These are phyloP conservation scores for Coemansia sp. DNA, from an alignment of 192 early-diverging fungal species.

Conservation along the genomic window DNA sequence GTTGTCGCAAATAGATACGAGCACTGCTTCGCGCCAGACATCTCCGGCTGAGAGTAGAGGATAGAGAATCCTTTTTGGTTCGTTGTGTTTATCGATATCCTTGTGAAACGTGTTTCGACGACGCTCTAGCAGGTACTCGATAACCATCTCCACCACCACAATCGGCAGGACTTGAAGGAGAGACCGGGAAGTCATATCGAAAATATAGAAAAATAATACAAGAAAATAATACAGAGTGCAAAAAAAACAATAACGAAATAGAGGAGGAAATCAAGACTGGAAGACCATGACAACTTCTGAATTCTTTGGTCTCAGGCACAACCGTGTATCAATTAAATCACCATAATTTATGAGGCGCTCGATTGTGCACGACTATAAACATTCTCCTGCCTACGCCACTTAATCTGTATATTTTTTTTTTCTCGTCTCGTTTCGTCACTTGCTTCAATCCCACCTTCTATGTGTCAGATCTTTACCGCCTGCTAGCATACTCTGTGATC, in stretches of 20 bases:
- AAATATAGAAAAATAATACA: not conserved
- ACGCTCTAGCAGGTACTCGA: not conserved
- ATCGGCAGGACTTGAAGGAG: not conserved
- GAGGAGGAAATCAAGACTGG: not conserved
- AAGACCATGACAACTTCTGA: not conserved
- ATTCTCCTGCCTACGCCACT: not conserved
- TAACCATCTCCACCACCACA: not conserved
- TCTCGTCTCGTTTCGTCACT: not conserved
- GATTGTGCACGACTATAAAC: not conserved
- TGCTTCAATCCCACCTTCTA: not conserved
- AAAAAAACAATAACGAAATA: not conserved
- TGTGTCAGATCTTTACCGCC: not conserved
- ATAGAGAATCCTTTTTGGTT: not conserved
- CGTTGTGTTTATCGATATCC: not conserved
- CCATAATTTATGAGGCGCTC: not conserved
- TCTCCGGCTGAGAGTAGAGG: not conserved
- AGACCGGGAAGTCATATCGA: not conserved
- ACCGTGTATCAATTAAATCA: not conserved
- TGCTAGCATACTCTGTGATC: slow-evolving; percentile 12
- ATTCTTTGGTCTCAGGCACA: not conserved
- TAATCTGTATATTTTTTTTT: not conserved
- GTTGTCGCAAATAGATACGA: not conserved
- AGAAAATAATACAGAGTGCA: not conserved
- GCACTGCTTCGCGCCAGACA: not conserved
- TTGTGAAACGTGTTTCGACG: not conserved